Evolutionary conservation across 805 yeast species (phyloP).

Genomic region (Candida palmyrensis): DNA sequence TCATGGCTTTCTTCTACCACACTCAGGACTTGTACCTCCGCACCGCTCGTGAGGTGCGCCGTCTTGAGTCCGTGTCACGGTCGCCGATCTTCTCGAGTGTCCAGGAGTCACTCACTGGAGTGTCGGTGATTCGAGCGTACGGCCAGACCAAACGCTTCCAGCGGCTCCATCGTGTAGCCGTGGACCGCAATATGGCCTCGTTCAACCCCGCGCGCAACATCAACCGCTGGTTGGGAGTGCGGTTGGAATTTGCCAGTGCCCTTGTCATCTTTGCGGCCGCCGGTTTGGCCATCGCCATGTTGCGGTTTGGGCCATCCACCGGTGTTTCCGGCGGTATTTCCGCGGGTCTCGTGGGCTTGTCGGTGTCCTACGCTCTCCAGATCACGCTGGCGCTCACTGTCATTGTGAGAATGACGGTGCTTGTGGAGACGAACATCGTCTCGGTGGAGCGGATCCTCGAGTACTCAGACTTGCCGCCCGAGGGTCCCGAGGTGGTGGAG

Average conservation of each 20-base stretch:
- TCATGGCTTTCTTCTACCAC: conserved; percentile 56
- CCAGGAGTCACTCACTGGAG: conserved; percentile 77
- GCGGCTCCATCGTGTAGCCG: conserved; percentile 59
- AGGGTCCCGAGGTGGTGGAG: conserved; percentile 72
- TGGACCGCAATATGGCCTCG: conserved; percentile 87
- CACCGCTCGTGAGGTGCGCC: conserved; percentile 76
- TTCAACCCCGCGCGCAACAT: conserved; percentile 89
- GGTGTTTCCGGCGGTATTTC: conserved; percentile 68
- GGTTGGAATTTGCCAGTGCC: conserved; percentile 89
- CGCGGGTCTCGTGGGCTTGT: conserved; percentile 91
- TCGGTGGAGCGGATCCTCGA: conserved; percentile 93
- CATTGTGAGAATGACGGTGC: conserved; percentile 99
- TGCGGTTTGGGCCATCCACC: no score
- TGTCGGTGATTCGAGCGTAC: conserved; percentile 71
- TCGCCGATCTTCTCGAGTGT: conserved; percentile 82
- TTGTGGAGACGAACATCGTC: conserved; percentile 95
- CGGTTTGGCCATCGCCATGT: conserved; percentile 67
- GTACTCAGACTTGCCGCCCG: conserved; percentile 73
- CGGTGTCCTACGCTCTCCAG: conserved; percentile 89
- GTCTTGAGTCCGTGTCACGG: conserved; percentile 73
- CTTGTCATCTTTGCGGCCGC: conserved; percentile 84
- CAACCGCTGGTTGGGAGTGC: conserved; percentile 95
- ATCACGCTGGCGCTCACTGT: conserved; percentile 91
- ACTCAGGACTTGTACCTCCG: conserved; percentile 74
- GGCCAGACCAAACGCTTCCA: conserved; percentile 59